Conservation (phyloP, 352 stramenopile species). For the Globisporangium megalacanthum region DNA sequence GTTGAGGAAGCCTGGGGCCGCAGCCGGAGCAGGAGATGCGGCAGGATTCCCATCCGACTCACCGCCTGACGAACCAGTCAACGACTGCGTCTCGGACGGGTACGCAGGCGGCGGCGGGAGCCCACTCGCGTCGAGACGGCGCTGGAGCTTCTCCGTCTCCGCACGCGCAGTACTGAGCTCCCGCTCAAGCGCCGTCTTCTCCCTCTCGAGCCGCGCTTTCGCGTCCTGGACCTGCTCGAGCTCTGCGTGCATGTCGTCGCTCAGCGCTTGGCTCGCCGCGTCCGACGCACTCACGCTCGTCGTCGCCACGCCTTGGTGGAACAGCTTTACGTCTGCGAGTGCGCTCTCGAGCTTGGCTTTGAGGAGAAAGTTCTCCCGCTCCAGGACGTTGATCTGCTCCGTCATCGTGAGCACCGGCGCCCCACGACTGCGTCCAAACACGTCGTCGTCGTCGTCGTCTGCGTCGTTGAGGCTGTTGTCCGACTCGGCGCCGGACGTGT, state of each 20-base stretch:
- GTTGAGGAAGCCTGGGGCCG: constrained; percentile 50
- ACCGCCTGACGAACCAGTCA: not conserved
- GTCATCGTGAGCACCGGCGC: constrained; percentile 57
- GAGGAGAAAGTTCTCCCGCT: constrained; percentile 70
- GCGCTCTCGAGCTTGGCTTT: constrained; percentile 47
- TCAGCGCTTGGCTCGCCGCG: not conserved
- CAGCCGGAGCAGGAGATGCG: not conserved
- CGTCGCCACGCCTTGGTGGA: constrained; percentile 1
- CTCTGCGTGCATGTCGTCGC: constrained; percentile 21
- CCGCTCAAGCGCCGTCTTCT: constrained; percentile 25
- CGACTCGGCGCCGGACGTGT: constrained; percentile 22
- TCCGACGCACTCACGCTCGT: not conserved
- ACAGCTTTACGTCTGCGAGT: constrained; percentile 35
- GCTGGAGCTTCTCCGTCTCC: constrained; percentile 29
- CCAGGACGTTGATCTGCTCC: constrained; percentile 65
- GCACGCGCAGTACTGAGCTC: constrained; percentile 32
- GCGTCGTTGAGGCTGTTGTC: constrained; percentile 11
- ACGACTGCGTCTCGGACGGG: constrained; percentile 5
- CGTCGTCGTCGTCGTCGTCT: constrained; percentile 1
- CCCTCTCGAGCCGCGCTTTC: constrained; percentile 9
- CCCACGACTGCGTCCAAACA: constrained; percentile 16
- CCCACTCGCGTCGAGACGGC: constrained; percentile 19
- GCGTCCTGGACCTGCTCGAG: constrained; percentile 34
- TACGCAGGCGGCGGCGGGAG: constrained; percentile 4
- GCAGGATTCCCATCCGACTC: constrained; percentile 4